Evolutionary conservation across 208 protist genomes (phyloP).

Genomic region (Crithidia mellificae): DNA sequence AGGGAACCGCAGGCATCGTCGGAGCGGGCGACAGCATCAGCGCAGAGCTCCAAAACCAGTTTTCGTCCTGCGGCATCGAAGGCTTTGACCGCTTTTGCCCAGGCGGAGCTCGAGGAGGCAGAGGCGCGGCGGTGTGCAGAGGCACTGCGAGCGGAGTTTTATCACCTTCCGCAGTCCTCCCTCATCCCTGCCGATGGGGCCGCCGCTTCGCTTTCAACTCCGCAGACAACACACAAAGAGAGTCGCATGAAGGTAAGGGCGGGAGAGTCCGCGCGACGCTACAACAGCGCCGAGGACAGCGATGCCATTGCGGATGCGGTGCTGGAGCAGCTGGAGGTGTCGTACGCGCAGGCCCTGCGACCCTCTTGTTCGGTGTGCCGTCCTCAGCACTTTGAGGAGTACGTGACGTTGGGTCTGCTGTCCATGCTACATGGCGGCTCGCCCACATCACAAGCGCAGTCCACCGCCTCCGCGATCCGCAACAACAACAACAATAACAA

Average conservation of each 20-base stretch:
- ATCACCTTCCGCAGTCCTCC: constrained; percentile 3
- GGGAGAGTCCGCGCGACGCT: too few species aligned
- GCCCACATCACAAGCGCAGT: background rate
- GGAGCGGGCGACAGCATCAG: background rate
- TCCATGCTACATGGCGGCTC: constrained; percentile 13
- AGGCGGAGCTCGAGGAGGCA: background rate
- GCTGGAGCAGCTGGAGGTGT: background rate
- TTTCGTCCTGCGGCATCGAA: background rate
- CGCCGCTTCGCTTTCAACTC: too few species aligned
- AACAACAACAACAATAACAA: too few species aligned
- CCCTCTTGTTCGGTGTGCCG: constrained; percentile 38
- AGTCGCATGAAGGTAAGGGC: background rate
- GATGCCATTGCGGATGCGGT: background rate
- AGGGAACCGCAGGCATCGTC: background rate
- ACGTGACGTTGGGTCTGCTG: constrained; percentile 37
- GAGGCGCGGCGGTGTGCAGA: constrained; percentile 16
- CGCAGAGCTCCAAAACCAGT: background rate
- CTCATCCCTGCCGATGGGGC: background rate
- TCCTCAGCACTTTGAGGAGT: constrained; percentile 32
- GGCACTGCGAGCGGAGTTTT: constrained; percentile 35
- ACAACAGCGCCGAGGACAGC: background rate
- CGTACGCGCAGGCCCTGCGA: constrained; percentile 24
- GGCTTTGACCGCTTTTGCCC: background rate
- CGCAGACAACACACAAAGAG: too few species aligned
- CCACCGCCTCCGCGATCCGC: too few species aligned